These are phyloP conservation scores for Diaporthe longicolla DNA, from an alignment of 2,329 filamentous ascomycete species.

Conservation along the genomic window DNA sequence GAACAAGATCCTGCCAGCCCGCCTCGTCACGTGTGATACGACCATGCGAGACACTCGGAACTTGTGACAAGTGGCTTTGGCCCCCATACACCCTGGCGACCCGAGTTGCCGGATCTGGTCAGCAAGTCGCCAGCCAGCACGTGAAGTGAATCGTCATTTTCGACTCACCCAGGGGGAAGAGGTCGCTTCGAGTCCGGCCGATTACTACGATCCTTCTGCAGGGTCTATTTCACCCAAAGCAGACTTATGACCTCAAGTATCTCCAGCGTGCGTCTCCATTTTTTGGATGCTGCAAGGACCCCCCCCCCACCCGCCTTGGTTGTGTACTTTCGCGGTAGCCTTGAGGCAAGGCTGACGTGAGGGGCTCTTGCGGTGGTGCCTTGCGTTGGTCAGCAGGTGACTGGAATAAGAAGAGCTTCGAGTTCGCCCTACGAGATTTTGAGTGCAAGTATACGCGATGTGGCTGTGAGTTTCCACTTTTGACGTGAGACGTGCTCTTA, in stretches of 20 bases:
- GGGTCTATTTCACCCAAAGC: not conserved
- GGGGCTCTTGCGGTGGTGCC: not conserved
- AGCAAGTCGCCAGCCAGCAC: conserved; percentile 4
- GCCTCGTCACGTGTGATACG: conserved; percentile 25
- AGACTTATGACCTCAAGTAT: not conserved
- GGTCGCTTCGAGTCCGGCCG: conserved; percentile 12
- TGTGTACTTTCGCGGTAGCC: not conserved
- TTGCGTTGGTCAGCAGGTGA: not conserved
- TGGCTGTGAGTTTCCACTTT: not conserved
- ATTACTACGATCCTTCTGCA: not conserved
- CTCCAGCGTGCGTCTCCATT: no score
- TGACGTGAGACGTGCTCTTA: not conserved
- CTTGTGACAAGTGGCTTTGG: conserved; percentile 6
- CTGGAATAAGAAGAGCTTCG: not conserved
- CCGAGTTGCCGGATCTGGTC: conserved; percentile 12
- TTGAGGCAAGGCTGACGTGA: not conserved
- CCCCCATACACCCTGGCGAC: not conserved
- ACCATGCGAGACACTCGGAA: conserved; percentile 14
- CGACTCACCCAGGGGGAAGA: not conserved
- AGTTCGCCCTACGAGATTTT: not conserved
- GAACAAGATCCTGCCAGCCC: conserved; percentile 19
- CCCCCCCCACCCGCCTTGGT: not conserved
- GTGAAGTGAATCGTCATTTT: conserved; percentile 10
- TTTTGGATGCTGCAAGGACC: not conserved
- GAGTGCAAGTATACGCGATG: not conserved